Evolutionary conservation across 2,329 filamentous ascomycete genomes (phyloP), one percentile per base, ranked within the genome.

Genomic region (Microsporum audouinii): DNA sequence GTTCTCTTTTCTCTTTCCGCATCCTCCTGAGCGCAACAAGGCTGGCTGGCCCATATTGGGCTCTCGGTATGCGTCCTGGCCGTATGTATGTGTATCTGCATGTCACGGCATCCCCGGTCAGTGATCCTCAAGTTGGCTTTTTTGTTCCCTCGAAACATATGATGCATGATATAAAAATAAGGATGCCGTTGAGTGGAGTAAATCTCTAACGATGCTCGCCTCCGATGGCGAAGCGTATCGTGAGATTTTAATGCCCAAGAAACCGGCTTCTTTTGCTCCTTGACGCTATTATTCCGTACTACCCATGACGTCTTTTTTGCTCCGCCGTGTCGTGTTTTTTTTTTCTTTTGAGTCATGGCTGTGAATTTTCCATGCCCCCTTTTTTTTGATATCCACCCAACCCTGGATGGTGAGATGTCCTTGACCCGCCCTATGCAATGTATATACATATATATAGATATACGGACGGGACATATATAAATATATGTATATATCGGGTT

Each of bases 181-280:
- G 49, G 49, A 53, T 53, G 27, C 23, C 31, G 27, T 53, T 53
- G 49, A 53, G 49, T 53, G 49, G 49, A 34, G 49, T n/a, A 23
- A 34, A n/a, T 53, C 49, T 53, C 49, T 53, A 53, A 33, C 31
- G 29, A 4, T 53, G 27, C 29, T 53, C 49, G 49, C 27, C 49
- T 53, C 49, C 27, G 27, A 53, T 53, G 27, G 49, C 49, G n/a
- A 29, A 31, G 49, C 14, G 12, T n/a, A n/a, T 53, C 27, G 49
- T 53, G 49, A 53, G 31, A 53, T 53, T 53, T 53, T 43, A 17
- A 53, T 53, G 31, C 47, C 47, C 47, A 34, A 53, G 49, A 53
- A 33, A 29, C 49, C 49, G 49, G 49, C 43, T 29, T 12, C 23
- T 47, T 47, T 47, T 29, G 6, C 43, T 47, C 17, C 23, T 10